Evolutionary conservation across 257 asterid species (phyloP).

Genomic region (Solanum etuberosum): DNA sequence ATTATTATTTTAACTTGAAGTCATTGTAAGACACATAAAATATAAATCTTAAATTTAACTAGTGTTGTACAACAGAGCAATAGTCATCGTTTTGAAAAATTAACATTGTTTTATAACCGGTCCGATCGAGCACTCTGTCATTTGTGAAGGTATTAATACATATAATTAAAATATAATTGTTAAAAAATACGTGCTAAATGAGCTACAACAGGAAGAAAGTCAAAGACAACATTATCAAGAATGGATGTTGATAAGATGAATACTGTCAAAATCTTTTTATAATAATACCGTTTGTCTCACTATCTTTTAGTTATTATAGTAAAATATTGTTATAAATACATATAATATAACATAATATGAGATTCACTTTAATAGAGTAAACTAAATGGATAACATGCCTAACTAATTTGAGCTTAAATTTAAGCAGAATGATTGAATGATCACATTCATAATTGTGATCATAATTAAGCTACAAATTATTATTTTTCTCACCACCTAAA

Average conservation of each 20-base stretch:
- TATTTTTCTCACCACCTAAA: not conserved
- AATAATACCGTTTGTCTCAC: not conserved
- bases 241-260: not conserved
- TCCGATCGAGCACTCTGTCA: not conserved
- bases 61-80: too few relatives aligned
- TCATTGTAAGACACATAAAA: not conserved
- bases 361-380: not conserved
- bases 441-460: not conserved
- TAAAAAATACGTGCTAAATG: not conserved
- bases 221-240: not conserved
- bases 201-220: not conserved
- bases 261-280: not conserved
- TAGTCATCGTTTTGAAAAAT: too few relatives aligned
- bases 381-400: not conserved
- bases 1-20: not conserved
- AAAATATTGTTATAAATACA: not conserved
- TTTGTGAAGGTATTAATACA: not conserved
- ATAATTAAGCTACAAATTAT: not conserved
- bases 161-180: not conserved
- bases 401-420: not conserved
- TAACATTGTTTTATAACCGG: not conserved
- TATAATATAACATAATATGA: not conserved
- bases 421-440: not conserved
- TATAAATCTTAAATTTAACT: not conserved
- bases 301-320: not conserved